These are phyloP conservation scores for Musa balbisiana DNA, from an alignment of 202 grass and related monocot species.

Conservation along the genomic window DNA sequence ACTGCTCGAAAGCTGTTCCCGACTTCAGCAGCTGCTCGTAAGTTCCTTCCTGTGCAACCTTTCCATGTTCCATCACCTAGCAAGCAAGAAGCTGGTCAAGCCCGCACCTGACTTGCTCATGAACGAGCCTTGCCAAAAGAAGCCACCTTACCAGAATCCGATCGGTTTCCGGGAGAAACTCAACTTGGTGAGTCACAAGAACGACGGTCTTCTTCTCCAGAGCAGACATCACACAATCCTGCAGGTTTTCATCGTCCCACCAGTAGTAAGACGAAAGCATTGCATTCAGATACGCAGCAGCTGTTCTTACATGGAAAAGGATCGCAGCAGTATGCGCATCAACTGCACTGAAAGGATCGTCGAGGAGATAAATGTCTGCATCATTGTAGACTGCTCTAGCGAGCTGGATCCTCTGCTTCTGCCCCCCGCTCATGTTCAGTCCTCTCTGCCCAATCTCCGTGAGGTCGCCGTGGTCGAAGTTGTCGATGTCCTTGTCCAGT, in stretches of 20 bases:
- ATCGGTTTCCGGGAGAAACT: slow-evolving; percentile 64
- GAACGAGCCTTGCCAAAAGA: background rate
- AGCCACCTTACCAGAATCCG: slow-evolving; percentile 52
- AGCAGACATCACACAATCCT: slow-evolving; percentile 94
- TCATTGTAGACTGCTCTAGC: slow-evolving; percentile 86
- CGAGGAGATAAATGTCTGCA: slow-evolving; percentile 74
- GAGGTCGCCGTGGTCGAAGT: slow-evolving; percentile 68
- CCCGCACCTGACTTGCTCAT: too few species aligned
- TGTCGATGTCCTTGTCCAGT: slow-evolving; percentile 76
- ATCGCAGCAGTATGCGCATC: slow-evolving; percentile 78
- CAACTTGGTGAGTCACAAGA: slow-evolving; percentile 93
- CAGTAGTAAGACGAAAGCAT: background rate
- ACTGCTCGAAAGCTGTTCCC: slow-evolving; percentile 73
- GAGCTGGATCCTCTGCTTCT: slow-evolving; percentile 96
- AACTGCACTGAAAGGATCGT: slow-evolving; percentile 87
- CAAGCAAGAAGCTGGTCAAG: background rate
- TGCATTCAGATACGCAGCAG: background rate
- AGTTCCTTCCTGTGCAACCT: slow-evolving; percentile 67
- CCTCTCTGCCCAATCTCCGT: slow-evolving; percentile 95
- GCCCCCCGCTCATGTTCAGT: slow-evolving; percentile 91
- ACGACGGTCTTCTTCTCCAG: slow-evolving; percentile 71
- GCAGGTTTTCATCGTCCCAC: slow-evolving; percentile 5
- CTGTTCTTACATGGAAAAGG: slow-evolving; percentile 74
- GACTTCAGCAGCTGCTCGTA: slow-evolving; percentile 45
- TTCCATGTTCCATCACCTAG: slow-evolving; percentile 74